phyloP scores from a whole-genome alignment of 2,329 filamentous ascomycete species.

The Lasiodiplodia sp. region DNA sequence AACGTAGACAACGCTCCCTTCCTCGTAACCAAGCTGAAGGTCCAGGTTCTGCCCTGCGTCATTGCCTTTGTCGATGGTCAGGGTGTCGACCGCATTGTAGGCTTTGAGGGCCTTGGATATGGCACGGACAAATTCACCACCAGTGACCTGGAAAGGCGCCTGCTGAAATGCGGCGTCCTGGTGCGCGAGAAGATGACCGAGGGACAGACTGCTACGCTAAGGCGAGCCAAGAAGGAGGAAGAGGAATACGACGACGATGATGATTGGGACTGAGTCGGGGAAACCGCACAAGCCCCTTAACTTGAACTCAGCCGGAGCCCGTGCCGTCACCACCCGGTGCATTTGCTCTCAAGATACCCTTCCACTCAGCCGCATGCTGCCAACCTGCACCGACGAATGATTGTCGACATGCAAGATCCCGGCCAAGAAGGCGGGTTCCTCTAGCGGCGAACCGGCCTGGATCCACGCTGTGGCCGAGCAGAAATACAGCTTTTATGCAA shows the following conservation, averaged over 20 bases:
- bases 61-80: constrained; percentile 64
- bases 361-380: neutral
- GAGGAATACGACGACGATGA: constrained; percentile 59
- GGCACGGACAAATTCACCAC: constrained; percentile 62
- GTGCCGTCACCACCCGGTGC: neutral
- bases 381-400: neutral
- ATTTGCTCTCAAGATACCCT: neutral
- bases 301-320: neutral
- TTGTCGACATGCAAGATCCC: neutral
- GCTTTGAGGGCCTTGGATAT: constrained; percentile 65
- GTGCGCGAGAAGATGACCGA: constrained; percentile 59
- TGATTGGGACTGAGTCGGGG: constrained; percentile 57
- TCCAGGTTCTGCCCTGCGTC: constrained; percentile 66
- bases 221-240: constrained; percentile 42
- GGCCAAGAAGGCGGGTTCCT: neutral
- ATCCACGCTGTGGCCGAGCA: neutral
- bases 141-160: constrained; percentile 60
- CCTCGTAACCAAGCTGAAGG: constrained; percentile 63
- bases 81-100: constrained; percentile 63
- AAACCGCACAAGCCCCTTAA: neutral
- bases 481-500: neutral
- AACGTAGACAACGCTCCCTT: constrained; percentile 68
- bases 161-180: constrained; percentile 61
- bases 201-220: constrained; percentile 48
- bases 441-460: neutral